These are phyloP conservation scores for Populus tremula DNA, from an alignment of 345 rosid genomes.

Conservation along the genomic window DNA sequence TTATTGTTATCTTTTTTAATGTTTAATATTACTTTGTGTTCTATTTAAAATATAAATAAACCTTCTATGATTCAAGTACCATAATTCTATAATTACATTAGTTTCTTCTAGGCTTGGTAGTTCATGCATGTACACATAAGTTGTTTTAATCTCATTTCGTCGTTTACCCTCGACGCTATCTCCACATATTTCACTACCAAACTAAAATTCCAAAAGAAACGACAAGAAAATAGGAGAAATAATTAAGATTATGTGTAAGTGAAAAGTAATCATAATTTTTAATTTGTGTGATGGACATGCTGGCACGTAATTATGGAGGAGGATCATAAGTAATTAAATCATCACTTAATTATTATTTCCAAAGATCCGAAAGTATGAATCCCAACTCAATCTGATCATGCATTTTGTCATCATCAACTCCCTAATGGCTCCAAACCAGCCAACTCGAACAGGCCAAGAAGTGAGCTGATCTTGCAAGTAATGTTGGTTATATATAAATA, in stretches of 20 bases:
- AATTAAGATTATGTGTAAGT: constrained; percentile 18
- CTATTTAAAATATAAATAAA: no score
- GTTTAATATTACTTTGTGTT: no score
- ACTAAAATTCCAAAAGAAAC: constrained; percentile 29
- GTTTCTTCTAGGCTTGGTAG: neutral
- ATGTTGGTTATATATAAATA: neutral
- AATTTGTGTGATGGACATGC: constrained; percentile 29
- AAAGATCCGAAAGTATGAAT: constrained; percentile 9
- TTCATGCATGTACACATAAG: neutral
- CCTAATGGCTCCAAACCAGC: constrained; percentile 15
- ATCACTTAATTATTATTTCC: constrained; percentile 17
- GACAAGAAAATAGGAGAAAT: constrained; percentile 43
- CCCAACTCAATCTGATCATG: constrained; percentile 37
- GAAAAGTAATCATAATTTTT: constrained; percentile 14
- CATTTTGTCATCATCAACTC: constrained; percentile 12
- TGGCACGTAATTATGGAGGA: constrained; percentile 46
- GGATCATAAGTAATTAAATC: constrained; percentile 21
- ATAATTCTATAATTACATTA: no score
- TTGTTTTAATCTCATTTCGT: constrained; percentile 11
- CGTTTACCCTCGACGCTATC: constrained; percentile 21
- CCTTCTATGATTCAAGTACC: no score
- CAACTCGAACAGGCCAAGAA: constrained; percentile 9
- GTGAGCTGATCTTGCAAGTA: constrained; percentile 26
- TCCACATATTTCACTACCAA: constrained; percentile 25
- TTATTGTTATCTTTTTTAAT: no score